Base-by-base conservation (phyloP, 202 grass and related monocot species). In the Panicum hallii region DNA sequence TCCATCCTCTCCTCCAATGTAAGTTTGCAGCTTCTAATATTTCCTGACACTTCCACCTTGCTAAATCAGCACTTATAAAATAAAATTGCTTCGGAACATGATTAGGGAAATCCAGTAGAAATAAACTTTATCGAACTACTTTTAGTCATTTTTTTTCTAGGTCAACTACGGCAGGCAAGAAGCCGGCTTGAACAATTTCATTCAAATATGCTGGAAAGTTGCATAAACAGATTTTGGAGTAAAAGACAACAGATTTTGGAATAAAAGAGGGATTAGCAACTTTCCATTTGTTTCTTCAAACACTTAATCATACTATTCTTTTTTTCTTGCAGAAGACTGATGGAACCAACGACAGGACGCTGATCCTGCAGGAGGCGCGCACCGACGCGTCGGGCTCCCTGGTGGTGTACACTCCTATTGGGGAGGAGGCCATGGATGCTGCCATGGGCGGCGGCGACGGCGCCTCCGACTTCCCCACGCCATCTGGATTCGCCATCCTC, bases 401-500 rank as follows among this genome's bases (percentile, higher is more conserved):
- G 74, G 63, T 97, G 70, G 91, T 89, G 5, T 91, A 91, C 57
- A 41, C 87, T 67, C 84, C 87, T 5, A 40, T 89, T 7, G 87
- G 86, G 15, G 72, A 79, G 32, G 9, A 56, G 3, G 10, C 65
- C 12, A 89, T 97, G 66, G 67, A 85, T 12, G 54, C 80, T 4
- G 75, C 84, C 30, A 88, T 97, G 87, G 80, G 53, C 22, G 87
- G 89, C 7, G 82, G 75, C 4, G 85, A 70, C 45, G 49, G 74
- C 2, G 48, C 81, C 30, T 74, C 82, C 7, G 9, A 77, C 2
- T 76, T 70, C 14, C 56, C 91, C 73, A 52, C 88, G 20, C 89
- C 94, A 0, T 93, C 89, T 2, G 94, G 94, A 38, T 97, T 97
- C 16, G 82, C 86, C 41, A 83, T 97, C 71, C 69, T 91, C 48